phyloP scores from a whole-genome alignment of 768 basidiomycete genomes.

The Neoboletus magnificus region DNA sequence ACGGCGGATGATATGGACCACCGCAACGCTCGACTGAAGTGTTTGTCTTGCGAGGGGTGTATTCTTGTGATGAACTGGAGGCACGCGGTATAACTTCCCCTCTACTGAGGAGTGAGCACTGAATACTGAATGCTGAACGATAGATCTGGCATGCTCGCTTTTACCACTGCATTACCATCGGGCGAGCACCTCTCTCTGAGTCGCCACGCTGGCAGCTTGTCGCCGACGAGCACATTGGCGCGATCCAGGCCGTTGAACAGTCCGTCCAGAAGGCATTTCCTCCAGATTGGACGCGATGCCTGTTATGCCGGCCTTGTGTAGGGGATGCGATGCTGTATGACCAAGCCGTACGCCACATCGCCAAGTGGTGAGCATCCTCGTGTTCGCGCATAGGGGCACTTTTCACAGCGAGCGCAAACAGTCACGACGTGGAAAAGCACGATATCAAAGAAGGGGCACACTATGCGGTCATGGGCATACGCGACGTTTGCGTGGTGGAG shows the following conservation, averaged over 20 bases:
- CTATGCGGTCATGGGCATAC: background rate
- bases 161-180: conserved; percentile 4
- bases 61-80: conserved; percentile 10
- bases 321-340: background rate
- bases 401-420: background rate
- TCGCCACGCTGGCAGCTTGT: conserved; percentile 10
- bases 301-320: conserved; percentile 8
- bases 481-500: background rate
- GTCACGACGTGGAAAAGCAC: background rate
- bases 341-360: background rate
- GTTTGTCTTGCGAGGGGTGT: background rate
- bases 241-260: conserved; percentile 6
- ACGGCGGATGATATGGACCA: conserved; percentile 9
- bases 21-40: conserved; percentile 12
- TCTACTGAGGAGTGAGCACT: background rate
- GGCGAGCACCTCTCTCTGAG: background rate
- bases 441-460: background rate
- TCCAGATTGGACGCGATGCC: conserved; percentile 5
- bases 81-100: conserved; percentile 4
- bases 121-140: background rate
- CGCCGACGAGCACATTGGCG: conserved; percentile 1
- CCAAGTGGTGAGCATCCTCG: background rate
- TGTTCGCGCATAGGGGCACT: background rate
- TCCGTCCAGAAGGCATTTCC: background rate
- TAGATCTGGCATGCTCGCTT: conserved; percentile 12